phyloP scores from a whole-genome alignment of 1,139 yeast species.

The Kodamaea arcana region DNA sequence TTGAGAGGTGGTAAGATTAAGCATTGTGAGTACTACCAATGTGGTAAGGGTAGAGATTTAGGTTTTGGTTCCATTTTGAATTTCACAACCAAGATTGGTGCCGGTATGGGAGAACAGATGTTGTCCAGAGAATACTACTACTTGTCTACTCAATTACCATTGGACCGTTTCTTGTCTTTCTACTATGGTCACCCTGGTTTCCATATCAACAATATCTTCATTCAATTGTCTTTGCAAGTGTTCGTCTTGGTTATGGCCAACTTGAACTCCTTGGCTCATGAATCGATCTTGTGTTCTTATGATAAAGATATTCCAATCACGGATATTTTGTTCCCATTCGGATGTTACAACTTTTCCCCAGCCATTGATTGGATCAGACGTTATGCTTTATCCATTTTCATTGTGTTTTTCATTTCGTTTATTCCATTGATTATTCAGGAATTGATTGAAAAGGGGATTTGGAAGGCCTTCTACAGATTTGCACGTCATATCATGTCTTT shows the following conservation, averaged over 20 bases:
- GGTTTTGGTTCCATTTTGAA: slow-evolving; percentile 98
- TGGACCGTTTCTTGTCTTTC: slow-evolving; percentile 95
- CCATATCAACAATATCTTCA: slow-evolving; percentile 95
- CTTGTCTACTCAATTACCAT: slow-evolving; percentile 93
- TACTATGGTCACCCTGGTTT: slow-evolving; percentile 99
- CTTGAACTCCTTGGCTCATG: slow-evolving; percentile 88
- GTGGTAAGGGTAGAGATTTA: slow-evolving; percentile 99
- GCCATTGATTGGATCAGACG: slow-evolving; percentile 97
- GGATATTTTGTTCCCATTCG: slow-evolving; percentile 79
- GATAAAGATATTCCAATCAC: slow-evolving; percentile 81
- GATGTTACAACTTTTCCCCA: slow-evolving; percentile 90
- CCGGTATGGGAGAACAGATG: slow-evolving; percentile 99
- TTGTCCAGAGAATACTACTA: slow-evolving; percentile 96
- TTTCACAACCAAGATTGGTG: slow-evolving; percentile 99
- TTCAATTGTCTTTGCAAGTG: slow-evolving; percentile 88
- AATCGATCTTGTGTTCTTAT: slow-evolving; percentile 80
- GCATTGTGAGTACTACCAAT: slow-evolving; percentile 98
- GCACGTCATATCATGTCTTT: slow-evolving; percentile 82
- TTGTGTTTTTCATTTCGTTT: slow-evolving; percentile 96
- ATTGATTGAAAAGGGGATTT: slow-evolving; percentile 93
- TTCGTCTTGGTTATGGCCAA: slow-evolving; percentile 90
- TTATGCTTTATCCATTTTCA: slow-evolving; percentile 94
- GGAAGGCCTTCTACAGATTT: slow-evolving; percentile 93
- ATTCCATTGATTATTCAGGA: slow-evolving; percentile 96
- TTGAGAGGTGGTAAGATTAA: slow-evolving; percentile 98